Conservation (phyloP, 225 moss, liverwort and hornwort genomes). For the Straminergon stramineum region DNA sequence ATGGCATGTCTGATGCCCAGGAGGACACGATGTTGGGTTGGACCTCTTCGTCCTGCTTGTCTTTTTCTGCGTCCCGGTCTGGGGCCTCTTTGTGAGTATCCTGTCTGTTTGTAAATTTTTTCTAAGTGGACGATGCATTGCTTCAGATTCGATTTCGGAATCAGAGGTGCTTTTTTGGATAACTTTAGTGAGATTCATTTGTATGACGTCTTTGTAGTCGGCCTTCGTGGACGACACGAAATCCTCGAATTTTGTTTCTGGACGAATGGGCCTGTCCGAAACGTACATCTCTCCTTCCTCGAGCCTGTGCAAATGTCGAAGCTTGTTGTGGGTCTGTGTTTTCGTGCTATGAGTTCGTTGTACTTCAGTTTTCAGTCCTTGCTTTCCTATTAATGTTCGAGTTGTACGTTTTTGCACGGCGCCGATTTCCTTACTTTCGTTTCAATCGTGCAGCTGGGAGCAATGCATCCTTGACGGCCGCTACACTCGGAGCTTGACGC, state of each 20-base stretch:
- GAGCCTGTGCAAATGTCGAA: not conserved
- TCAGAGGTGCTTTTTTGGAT: not conserved
- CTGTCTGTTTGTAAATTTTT: not conserved
- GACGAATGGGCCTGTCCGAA: not conserved
- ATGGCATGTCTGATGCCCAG: constrained; percentile 7
- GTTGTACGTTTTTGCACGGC: not conserved
- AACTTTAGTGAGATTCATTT: not conserved
- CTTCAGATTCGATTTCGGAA: not conserved
- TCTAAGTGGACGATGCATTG: not conserved
- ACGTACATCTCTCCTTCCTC: not conserved
- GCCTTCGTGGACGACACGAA: not conserved
- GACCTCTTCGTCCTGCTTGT: not conserved
- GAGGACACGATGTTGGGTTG: not conserved
- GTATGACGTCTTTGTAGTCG: not conserved
- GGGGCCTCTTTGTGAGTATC: not conserved
- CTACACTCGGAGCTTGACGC: not conserved
- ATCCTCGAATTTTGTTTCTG: not conserved
- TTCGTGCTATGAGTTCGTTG: not conserved
- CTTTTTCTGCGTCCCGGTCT: not conserved
- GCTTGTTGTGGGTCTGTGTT: not conserved
- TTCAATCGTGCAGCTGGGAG: not conserved
- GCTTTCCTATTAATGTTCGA: not conserved
- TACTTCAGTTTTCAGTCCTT: not conserved
- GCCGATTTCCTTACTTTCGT: not conserved
- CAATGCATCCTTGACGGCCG: not conserved